Conservation (phyloP, 1,284 basidiomycete species). For the Phaffia rhodozyma region DNA sequence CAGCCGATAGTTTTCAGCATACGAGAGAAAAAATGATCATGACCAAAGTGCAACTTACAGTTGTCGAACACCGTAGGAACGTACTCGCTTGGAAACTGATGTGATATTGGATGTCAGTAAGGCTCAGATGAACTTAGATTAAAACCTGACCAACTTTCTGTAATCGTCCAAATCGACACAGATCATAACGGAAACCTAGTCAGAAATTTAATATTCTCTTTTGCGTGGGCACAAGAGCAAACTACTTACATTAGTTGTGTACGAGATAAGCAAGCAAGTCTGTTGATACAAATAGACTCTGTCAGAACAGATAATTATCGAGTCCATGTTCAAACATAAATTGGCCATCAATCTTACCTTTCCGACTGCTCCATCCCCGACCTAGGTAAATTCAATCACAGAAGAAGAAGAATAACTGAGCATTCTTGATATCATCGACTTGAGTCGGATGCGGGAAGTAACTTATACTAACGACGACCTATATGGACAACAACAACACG, state of each 20-base stretch:
- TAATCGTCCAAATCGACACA: not conserved
- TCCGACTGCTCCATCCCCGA: conserved; percentile 99
- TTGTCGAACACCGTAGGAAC: conserved; percentile 72
- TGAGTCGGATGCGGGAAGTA: not conserved
- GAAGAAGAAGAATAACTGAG: not conserved
- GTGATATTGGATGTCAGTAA: no score
- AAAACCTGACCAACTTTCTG: no score
- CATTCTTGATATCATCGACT: not conserved
- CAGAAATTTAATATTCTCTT: not conserved
- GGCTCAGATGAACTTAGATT: no score
- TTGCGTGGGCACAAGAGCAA: conserved; percentile 32
- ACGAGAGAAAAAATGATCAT: not conserved
- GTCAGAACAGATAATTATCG: conserved; percentile 7
- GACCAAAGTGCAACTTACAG: conserved; percentile 35
- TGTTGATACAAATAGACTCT: conserved; percentile 33
- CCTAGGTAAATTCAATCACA: conserved; percentile 44
- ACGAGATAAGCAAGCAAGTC: conserved; percentile 98
- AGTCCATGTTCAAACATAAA: not conserved
- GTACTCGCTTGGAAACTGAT: conserved; percentile 91
- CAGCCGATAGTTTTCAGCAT: conserved; percentile 15
- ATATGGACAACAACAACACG: not conserved
- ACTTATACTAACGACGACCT: conserved; percentile 13
- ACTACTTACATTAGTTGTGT: conserved; percentile 70
- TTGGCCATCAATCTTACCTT: conserved; percentile 54
- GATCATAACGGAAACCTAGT: not conserved